Evolutionary conservation across 495 filamentous ascomycete genomes (phyloP), one percentile per base, ranked within the genome.

Genomic region (Penicillium chermesinum): DNA sequence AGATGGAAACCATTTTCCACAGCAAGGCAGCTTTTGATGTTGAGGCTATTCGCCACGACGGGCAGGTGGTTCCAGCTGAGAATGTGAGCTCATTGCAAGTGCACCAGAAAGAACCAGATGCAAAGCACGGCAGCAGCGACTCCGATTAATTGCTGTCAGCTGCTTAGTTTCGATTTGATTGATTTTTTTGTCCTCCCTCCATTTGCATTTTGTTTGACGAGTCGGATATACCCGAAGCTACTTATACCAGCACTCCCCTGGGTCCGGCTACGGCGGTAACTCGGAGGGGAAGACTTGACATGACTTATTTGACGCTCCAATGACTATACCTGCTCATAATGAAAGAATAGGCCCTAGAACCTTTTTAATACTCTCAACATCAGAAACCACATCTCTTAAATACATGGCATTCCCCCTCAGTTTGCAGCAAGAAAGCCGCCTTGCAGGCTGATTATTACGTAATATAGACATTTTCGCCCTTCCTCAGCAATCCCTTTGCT

Each of bases 1-100:
- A 75, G 44, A 74, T 74, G 69, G 68, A 75, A 22, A 61, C 46
- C 2, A 57, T 61, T 5, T 63, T 63, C 47, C 22, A 63, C 49
- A 61, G 60, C 30, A 53, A 38, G 15, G 60, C 60, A 33, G 57
- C 57, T 2, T 63, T 61, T 42, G 57, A 63, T 55, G 51, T 63
- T 4, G 54, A 57, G 25, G 32, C 46, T 33, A 54, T 47, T 3
- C 37, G 59, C 4, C 51, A 54, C 25, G 54, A 58, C 8, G 46
- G 50, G 1, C 9, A 39, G 19, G 46, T 48, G 13, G 22, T 55
- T 13, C 17, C 36, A 2, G 44, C 39, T 13, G 45, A 46, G 10
- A 47, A 48, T 38, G 38, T 54, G 12, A 42, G 51, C 5, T 39
- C 49, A 3, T 16, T 62, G 19, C 48, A 58, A 20, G 41, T 63